Percentiles rank a stretch among this genome's conserved stretches.
These are phyloP conservation scores for Thuidium tamariscinum DNA, from an alignment of 225 moss, liverwort and hornwort species.

Conservation along the genomic window DNA sequence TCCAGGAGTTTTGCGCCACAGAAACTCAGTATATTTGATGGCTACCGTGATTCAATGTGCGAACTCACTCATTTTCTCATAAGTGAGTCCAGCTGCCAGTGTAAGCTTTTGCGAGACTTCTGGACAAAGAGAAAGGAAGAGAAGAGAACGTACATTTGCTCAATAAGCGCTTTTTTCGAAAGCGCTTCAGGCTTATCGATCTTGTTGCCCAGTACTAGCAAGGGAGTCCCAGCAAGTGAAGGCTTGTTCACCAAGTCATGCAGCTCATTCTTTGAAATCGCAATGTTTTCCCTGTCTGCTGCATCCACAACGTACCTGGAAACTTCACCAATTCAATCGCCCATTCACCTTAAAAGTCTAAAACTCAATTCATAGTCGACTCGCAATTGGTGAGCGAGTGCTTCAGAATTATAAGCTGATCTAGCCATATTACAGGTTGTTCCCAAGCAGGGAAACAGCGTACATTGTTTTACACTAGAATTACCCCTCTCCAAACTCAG, in stretches of 20 bases:
- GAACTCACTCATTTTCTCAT: background rate
- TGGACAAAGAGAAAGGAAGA: background rate
- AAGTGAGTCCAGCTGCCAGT: background rate
- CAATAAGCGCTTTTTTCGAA: conserved; percentile 48
- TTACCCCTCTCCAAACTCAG: background rate
- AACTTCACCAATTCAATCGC: background rate
- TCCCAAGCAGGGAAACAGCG: background rate
- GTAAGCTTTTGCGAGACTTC: background rate
- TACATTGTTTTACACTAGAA: background rate
- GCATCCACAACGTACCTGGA: conserved; percentile 86
- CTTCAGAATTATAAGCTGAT: background rate
- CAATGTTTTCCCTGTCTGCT: conserved; percentile 56
- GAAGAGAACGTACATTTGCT: conserved; percentile 54
- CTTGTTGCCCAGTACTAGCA: conserved; percentile 83
- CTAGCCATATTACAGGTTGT: background rate
- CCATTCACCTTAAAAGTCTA: background rate
- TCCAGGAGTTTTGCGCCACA: too few species aligned
- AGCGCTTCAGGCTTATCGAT: conserved; percentile 75
- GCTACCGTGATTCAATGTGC: background rate
- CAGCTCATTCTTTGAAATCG: conserved; percentile 75
- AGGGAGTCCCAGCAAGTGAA: conserved; percentile 66
- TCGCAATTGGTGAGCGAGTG: background rate
- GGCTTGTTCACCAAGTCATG: conserved; percentile 82
- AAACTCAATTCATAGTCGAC: background rate
- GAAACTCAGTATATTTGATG: background rate